phyloP scores from a whole-genome alignment of 805 yeast species.

The Pichia sporocuriosa region DNA sequence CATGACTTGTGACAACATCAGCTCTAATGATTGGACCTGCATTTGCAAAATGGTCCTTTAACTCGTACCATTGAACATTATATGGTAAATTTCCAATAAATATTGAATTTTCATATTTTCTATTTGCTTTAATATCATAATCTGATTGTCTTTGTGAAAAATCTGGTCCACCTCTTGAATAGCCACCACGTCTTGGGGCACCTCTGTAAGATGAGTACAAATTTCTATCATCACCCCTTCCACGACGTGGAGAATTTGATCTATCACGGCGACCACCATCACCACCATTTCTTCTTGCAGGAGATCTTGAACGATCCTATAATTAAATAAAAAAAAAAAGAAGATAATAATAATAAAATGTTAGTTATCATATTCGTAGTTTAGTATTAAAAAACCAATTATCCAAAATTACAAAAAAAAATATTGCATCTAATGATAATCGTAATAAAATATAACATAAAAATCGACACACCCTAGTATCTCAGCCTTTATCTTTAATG shows the following conservation, averaged over 20 bases:
- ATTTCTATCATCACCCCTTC: slow-evolving; percentile 23
- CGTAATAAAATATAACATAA: too few species aligned
- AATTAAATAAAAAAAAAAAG: background rate
- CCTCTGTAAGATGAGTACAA: slow-evolving; percentile 8
- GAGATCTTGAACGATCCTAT: slow-evolving; percentile 29
- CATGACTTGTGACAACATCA: slow-evolving; percentile 71
- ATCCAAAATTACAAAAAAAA: too few species aligned
- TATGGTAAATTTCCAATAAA: slow-evolving; percentile 73
- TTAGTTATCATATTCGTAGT: slow-evolving; percentile 7
- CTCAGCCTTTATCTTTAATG: too few species aligned
- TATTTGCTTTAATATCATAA: slow-evolving; percentile 35
- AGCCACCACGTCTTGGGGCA: slow-evolving; percentile 18
- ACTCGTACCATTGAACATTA: slow-evolving; percentile 50
- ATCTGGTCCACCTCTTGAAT: slow-evolving; percentile 14
- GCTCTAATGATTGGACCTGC: slow-evolving; percentile 70
- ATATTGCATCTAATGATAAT: too few species aligned
- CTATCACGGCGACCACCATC: slow-evolving; percentile 19
- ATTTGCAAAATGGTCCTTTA: slow-evolving; percentile 51
- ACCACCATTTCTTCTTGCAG: slow-evolving; percentile 23
- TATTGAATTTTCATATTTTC: slow-evolving; percentile 62
- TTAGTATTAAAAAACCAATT: too few species aligned
- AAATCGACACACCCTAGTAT: too few species aligned
- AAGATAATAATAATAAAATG: background rate
- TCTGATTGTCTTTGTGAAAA: slow-evolving; percentile 27
- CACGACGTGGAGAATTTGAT: slow-evolving; percentile 26